These are phyloP conservation scores for Aspergillus hiratsukae DNA, from an alignment of 2,329 filamentous ascomycete species.

Conservation along the genomic window DNA sequence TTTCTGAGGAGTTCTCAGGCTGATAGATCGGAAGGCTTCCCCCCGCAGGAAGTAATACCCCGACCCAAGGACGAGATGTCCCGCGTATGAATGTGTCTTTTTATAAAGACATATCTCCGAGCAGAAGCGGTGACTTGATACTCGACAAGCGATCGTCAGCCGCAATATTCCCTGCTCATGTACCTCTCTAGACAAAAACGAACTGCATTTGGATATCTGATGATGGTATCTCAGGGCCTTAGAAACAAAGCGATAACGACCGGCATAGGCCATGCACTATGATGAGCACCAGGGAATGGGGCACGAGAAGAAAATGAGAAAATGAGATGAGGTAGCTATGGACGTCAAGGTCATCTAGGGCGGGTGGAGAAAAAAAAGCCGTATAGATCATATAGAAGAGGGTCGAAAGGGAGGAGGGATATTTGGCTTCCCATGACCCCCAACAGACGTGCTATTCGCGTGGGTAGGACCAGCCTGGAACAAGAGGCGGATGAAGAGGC, in stretches of 20 bases:
- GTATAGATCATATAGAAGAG: not conserved
- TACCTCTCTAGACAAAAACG: not conserved
- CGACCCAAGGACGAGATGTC: not conserved
- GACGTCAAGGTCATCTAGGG: not conserved
- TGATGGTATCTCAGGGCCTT: not conserved
- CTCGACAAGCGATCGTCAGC: not conserved
- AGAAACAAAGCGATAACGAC: not conserved
- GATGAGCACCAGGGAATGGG: not conserved
- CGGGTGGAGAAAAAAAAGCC: not conserved
- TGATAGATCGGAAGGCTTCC: too few relatives aligned
- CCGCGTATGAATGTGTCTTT: not conserved
- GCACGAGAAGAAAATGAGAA: not conserved
- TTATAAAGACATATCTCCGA: not conserved
- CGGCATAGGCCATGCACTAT: not conserved
- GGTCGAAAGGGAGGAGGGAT: not conserved
- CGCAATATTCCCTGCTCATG: not conserved
- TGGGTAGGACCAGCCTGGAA: conserved; percentile 17
- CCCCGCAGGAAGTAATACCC: not conserved
- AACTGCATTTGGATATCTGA: not conserved
- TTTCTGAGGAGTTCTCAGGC: too few relatives aligned
- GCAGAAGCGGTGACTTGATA: not conserved
- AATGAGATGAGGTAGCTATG: not conserved
- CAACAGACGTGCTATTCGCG: conserved; percentile 9
- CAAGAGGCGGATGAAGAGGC: conserved; percentile 9
- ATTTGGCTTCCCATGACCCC: not conserved